Evolutionary conservation across 179 eudicot genomes (phyloP).

Genomic region (Beta lomatogona): DNA sequence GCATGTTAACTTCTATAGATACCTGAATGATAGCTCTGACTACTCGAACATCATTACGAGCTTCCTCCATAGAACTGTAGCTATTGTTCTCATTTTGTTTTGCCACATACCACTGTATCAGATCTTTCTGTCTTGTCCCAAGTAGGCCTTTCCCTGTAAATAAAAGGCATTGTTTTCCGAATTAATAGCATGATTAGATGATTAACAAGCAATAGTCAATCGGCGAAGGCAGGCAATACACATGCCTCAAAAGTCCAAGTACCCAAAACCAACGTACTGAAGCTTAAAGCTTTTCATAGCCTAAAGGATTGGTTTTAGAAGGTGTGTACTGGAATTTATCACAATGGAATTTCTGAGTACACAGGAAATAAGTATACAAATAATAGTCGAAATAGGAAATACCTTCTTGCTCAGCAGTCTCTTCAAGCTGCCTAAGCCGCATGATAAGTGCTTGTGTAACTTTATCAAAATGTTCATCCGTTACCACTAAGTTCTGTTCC

Average conservation of each 20-base stretch:
- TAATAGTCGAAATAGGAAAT: background rate
- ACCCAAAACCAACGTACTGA: background rate
- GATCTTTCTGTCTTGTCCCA: slow-evolving; percentile 88
- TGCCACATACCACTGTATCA: slow-evolving; percentile 78
- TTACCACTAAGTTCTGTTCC: slow-evolving; percentile 74
- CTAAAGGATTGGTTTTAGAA: background rate
- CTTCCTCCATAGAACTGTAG: slow-evolving; percentile 71
- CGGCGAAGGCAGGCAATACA: background rate
- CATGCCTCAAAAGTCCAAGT: background rate
- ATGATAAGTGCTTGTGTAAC: slow-evolving; percentile 85
- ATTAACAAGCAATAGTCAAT: background rate
- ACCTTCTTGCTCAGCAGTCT: slow-evolving; percentile 66
- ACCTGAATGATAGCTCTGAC: slow-evolving; percentile 92
- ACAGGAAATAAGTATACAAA: background rate
- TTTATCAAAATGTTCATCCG: slow-evolving; percentile 84
- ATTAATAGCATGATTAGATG: background rate
- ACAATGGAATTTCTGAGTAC: no score
- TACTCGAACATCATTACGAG: slow-evolving; percentile 54
- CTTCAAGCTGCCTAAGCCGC: slow-evolving; percentile 91
- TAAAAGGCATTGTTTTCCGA: background rate
- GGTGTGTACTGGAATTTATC: background rate
- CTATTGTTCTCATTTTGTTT: slow-evolving; percentile 71
- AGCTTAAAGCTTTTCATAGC: background rate
- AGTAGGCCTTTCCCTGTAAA: slow-evolving; percentile 64
- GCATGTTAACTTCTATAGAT: background rate